Evolutionary conservation across 2,329 filamentous ascomycete genomes (phyloP).

Genomic region (Neurospora sp.): DNA sequence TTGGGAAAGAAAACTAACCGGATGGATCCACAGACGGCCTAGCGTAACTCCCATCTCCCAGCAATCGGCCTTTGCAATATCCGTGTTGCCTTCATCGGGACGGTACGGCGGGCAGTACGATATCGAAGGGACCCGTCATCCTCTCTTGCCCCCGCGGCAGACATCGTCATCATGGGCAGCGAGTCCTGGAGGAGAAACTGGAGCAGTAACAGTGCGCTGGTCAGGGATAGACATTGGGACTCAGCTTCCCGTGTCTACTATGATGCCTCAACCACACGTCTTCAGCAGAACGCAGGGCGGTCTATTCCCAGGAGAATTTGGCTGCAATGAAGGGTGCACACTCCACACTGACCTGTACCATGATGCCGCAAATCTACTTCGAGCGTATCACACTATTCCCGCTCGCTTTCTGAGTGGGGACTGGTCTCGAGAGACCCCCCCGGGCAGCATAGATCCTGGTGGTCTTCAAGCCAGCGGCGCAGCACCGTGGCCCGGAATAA

Average conservation of each 20-base stretch:
- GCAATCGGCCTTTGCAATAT: slow-evolving; percentile 18
- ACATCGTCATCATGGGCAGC: slow-evolving; percentile 6
- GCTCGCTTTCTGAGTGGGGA: slow-evolving; percentile 10
- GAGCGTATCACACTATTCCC: slow-evolving; percentile 14
- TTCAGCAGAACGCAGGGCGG: slow-evolving; percentile 12
- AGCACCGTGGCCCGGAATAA: background rate
- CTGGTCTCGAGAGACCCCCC: slow-evolving; percentile 1
- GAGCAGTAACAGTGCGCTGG: slow-evolving; percentile 15
- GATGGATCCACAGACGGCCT: slow-evolving; percentile 11
- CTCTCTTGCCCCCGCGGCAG: slow-evolving; percentile 11
- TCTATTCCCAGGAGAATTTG: slow-evolving; percentile 3
- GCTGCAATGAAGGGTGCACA: slow-evolving; percentile 17
- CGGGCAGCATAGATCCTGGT: background rate
- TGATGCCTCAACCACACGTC: slow-evolving; percentile 7
- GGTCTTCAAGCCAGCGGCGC: background rate
- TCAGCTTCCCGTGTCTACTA: slow-evolving; percentile 6
- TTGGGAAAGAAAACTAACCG: background rate
- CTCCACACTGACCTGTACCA: slow-evolving; percentile 20
- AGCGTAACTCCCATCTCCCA: slow-evolving; percentile 8
- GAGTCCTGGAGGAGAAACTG: slow-evolving; percentile 1
- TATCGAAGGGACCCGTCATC: slow-evolving; percentile 10
- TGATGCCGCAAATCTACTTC: slow-evolving; percentile 21
- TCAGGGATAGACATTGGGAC: slow-evolving; percentile 16
- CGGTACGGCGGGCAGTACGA: slow-evolving; percentile 1
- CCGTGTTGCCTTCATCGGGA: slow-evolving; percentile 11